These are phyloP conservation scores for Odonthalia washingtoniensis DNA, from an alignment of 31 red algal genomes.

Conservation along the genomic window DNA sequence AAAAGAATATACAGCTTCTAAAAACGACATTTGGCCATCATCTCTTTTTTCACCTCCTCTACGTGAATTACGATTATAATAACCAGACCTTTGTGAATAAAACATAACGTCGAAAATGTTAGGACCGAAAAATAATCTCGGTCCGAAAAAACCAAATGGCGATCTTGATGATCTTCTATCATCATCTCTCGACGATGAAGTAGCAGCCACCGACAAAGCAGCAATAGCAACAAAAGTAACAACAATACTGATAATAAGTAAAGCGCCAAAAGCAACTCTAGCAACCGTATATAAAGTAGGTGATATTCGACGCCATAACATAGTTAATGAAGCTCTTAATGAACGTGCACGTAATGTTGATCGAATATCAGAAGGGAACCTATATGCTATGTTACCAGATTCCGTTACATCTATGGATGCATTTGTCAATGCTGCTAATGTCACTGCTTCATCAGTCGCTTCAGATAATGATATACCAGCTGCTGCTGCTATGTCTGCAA, in stretches of 20 bases:
- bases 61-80: neutral
- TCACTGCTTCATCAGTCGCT: slow-evolving; percentile 11
- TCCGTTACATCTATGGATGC: slow-evolving; percentile 46
- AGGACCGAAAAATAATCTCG: slow-evolving; percentile 71
- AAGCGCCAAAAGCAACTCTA: slow-evolving; percentile 83
- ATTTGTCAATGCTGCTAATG: slow-evolving; percentile 32
- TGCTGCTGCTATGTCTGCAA: slow-evolving; percentile 42
- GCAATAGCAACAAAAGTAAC: slow-evolving; percentile 83
- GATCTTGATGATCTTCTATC: slow-evolving; percentile 54
- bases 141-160: slow-evolving; percentile 32
- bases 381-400: slow-evolving; percentile 34
- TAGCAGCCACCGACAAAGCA: slow-evolving; percentile 46
- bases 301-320: slow-evolving; percentile 14
- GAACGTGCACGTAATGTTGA: slow-evolving; percentile 19
- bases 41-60: neutral
- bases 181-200: slow-evolving; percentile 56
- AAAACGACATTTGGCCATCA: slow-evolving; percentile 77
- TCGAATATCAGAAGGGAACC: slow-evolving; percentile 39
- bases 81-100: slow-evolving; percentile 52
- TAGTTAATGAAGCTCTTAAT: neutral
- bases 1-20: slow-evolving; percentile 96
- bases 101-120: slow-evolving; percentile 90
- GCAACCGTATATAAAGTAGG: slow-evolving; percentile 23
- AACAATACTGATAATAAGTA: slow-evolving; percentile 82
- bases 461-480: slow-evolving; percentile 36